phyloP scores from a whole-genome alignment of 2,329 filamentous ascomycete genomes.

The Xylaria arbuscula region DNA sequence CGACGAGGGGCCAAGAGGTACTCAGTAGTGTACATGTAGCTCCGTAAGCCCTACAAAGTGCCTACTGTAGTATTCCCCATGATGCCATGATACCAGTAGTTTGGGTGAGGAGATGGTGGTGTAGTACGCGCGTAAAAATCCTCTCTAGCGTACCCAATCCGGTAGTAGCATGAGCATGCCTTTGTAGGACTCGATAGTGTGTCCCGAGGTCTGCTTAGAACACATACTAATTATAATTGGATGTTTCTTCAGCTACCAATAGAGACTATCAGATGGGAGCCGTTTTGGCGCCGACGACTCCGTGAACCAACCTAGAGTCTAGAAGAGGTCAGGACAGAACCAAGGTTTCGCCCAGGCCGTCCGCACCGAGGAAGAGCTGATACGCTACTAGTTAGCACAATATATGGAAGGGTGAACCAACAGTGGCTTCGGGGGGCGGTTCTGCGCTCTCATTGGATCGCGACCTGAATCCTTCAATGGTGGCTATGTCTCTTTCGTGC shows the following conservation, averaged over 20 bases:
- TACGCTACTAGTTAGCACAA: neutral
- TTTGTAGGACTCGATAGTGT: slow-evolving; percentile 6
- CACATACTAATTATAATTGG: slow-evolving; percentile 20
- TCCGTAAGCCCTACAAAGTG: slow-evolving; percentile 19
- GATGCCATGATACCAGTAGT: slow-evolving; percentile 17
- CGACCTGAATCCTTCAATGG: slow-evolving; percentile 28
- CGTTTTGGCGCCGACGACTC: slow-evolving; percentile 33
- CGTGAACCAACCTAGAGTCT: slow-evolving; percentile 30
- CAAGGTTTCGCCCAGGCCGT: slow-evolving; percentile 13
- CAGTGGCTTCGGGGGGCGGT: slow-evolving; percentile 16
- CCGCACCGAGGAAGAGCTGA: slow-evolving; percentile 3
- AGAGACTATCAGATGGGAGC: slow-evolving; percentile 14
- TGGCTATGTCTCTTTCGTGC: slow-evolving; percentile 36
- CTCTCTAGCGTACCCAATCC: slow-evolving; percentile 4
- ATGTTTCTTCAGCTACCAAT: slow-evolving; percentile 14
- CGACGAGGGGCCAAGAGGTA: slow-evolving; percentile 1
- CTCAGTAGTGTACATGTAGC: neutral
- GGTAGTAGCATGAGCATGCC: neutral
- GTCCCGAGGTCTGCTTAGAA: neutral
- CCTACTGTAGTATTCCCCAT: neutral
- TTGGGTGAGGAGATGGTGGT: slow-evolving; percentile 1
- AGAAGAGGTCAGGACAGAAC: slow-evolving; percentile 21
- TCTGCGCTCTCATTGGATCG: slow-evolving; percentile 34
- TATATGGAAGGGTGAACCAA: slow-evolving; percentile 8
- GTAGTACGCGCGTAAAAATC: slow-evolving; percentile 24